phyloP scores from a whole-genome alignment of 1,284 basidiomycete species.

The Leucoagaricus sp. region DNA sequence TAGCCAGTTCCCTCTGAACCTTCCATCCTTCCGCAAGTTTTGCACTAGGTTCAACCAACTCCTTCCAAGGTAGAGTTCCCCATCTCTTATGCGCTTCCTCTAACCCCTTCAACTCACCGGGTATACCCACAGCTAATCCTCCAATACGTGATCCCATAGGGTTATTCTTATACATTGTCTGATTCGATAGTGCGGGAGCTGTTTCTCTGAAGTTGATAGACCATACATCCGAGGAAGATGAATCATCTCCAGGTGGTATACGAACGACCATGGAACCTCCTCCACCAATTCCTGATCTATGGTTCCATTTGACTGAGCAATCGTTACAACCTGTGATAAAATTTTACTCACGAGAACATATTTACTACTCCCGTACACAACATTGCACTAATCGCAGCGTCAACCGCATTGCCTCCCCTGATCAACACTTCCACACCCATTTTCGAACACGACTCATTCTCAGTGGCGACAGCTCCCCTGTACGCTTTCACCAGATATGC shows the following conservation, averaged over 20 bases:
- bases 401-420: slow-evolving; percentile 89
- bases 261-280: slow-evolving; percentile 93
- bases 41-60: slow-evolving; percentile 76
- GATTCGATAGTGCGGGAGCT: slow-evolving; percentile 71
- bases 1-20: slow-evolving; percentile 74
- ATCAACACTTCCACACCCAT: slow-evolving; percentile 79
- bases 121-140: slow-evolving; percentile 82
- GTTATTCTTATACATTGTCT: slow-evolving; percentile 71
- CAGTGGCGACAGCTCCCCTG: slow-evolving; percentile 85
- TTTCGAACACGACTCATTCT: slow-evolving; percentile 82
- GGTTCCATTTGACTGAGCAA: too few species aligned
- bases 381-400: slow-evolving; percentile 80
- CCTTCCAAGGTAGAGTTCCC: slow-evolving; percentile 78
- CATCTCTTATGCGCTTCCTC: slow-evolving; percentile 79
- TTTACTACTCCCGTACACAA: slow-evolving; percentile 88
- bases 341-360: slow-evolving; percentile 87
- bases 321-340: too few species aligned
- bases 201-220: slow-evolving; percentile 90
- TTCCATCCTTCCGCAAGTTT: slow-evolving; percentile 77
- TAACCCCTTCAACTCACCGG: slow-evolving; percentile 85
- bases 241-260: slow-evolving; percentile 64
- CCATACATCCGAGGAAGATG: slow-evolving; percentile 72
- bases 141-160: slow-evolving; percentile 63
- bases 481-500: slow-evolving; percentile 74
- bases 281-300: slow-evolving; percentile 83